Percentiles rank a stretch among this genome's conserved stretches.
Conservation (phyloP, 768 basidiomycete genomes). For the Boletus bicolor region DNA sequence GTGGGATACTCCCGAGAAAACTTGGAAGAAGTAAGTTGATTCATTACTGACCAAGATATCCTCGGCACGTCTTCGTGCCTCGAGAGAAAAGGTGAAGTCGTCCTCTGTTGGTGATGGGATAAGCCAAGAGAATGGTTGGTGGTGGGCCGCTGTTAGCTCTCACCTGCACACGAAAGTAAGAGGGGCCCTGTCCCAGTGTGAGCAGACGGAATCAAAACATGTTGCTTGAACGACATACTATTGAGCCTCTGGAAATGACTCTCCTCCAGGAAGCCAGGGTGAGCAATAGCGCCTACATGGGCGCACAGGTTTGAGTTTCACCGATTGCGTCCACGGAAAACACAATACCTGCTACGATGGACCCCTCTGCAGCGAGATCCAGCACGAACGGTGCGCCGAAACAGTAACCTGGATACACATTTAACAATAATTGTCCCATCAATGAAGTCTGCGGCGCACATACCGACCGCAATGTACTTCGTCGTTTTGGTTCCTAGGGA, state of each 20-base stretch:
- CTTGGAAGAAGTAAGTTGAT: slow-evolving; percentile 50
- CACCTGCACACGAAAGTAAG: slow-evolving; percentile 27
- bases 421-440: not conserved
- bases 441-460: not conserved
- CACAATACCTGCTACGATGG: slow-evolving; percentile 42
- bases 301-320: not conserved
- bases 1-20: slow-evolving; percentile 46
- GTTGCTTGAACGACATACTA: slow-evolving; percentile 34
- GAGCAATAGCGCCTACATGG: slow-evolving; percentile 45
- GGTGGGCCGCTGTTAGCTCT: not conserved
- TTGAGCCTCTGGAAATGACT: slow-evolving; percentile 48
- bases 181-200: slow-evolving; percentile 17
- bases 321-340: not conserved
- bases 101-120: slow-evolving; percentile 35
- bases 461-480: slow-evolving; percentile 43
- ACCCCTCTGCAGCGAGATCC: slow-evolving; percentile 42
- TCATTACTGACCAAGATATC: slow-evolving; percentile 49
- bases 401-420: slow-evolving; percentile 44
- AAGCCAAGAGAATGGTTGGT: not conserved
- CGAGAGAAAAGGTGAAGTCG: slow-evolving; percentile 49
- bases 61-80: slow-evolving; percentile 52
- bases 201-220: not conserved
- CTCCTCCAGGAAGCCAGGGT: slow-evolving; percentile 51
- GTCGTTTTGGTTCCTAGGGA: slow-evolving; percentile 26
- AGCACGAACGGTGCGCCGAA: slow-evolving; percentile 52